phyloP scores from a whole-genome alignment of 2,329 filamentous ascomycete genomes.

The Elsinoe batatas region DNA sequence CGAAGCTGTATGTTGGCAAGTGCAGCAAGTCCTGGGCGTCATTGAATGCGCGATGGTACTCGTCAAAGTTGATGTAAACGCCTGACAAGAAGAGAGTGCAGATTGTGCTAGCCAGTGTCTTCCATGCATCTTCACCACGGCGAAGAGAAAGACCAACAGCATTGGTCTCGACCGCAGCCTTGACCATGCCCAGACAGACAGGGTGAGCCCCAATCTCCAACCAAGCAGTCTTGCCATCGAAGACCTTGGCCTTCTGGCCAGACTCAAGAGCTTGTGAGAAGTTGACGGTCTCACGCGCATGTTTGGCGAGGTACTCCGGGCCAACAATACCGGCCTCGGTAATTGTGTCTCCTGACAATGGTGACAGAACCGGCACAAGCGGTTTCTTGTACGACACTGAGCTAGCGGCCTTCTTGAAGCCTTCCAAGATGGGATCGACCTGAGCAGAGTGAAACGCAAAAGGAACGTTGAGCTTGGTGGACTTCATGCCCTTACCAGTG shows the following conservation, averaged over 20 bases:
- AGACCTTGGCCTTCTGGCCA: conserved; percentile 48
- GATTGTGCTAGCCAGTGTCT: conserved; percentile 50
- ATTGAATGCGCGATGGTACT: conserved; percentile 56
- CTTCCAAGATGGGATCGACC: conserved; percentile 52
- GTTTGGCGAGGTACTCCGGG: conserved; percentile 53
- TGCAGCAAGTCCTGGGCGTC: conserved; percentile 48
- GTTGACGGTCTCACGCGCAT: conserved; percentile 59
- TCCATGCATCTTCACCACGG: conserved; percentile 53
- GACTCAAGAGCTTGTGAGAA: conserved; percentile 53
- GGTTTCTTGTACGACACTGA: conserved; percentile 50
- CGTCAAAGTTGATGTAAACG: conserved; percentile 58
- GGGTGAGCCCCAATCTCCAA: conserved; percentile 68
- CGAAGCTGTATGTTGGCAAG: conserved; percentile 59
- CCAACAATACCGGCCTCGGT: conserved; percentile 47
- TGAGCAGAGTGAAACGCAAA: conserved; percentile 60
- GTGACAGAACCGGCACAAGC: conserved; percentile 55
- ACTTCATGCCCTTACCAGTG: conserved; percentile 46
- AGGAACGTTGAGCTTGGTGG: conserved; percentile 53
- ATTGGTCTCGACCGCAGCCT: conserved; percentile 50
- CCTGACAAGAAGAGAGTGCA: conserved; percentile 52
- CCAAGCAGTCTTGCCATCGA: conserved; percentile 59
- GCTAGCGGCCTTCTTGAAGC: conserved; percentile 47
- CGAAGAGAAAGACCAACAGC: conserved; percentile 52
- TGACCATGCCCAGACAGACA: conserved; percentile 58
- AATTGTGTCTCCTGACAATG: conserved; percentile 53